Conservation (phyloP, 2,329 filamentous ascomycete genomes). For the Lojkania enalia region DNA sequence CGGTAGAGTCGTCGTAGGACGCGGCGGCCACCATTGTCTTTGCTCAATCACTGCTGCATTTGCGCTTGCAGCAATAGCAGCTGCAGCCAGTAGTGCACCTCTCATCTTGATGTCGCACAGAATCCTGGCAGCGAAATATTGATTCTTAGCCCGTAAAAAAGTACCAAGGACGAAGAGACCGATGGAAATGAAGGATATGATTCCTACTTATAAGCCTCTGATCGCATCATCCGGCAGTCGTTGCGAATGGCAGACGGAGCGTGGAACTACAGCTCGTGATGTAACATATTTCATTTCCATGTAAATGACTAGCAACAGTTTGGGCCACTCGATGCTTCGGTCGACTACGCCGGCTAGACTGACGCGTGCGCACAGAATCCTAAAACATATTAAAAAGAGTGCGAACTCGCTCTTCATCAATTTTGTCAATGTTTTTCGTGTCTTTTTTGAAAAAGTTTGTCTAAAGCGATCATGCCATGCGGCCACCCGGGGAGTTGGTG, state of each 20-base stretch:
- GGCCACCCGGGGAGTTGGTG: slow-evolving; percentile 21
- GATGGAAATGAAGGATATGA: slow-evolving; percentile 8
- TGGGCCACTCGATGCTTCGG: slow-evolving; percentile 17
- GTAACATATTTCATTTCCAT: slow-evolving; percentile 34
- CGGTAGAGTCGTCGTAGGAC: slow-evolving; percentile 11
- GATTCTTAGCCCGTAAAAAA: neutral
- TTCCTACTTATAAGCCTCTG: slow-evolving; percentile 29
- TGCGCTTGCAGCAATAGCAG: slow-evolving; percentile 26
- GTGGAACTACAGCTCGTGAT: slow-evolving; percentile 18
- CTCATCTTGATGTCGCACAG: slow-evolving; percentile 26
- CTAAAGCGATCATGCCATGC: slow-evolving; percentile 20
- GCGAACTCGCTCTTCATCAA: slow-evolving; percentile 8
- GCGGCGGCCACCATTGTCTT: slow-evolving; percentile 21
- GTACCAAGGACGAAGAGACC: slow-evolving; percentile 11
- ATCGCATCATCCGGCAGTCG: slow-evolving; percentile 1
- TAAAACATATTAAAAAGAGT: slow-evolving; percentile 11
- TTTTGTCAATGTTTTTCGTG: slow-evolving; percentile 9
- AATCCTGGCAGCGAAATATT: slow-evolving; percentile 2
- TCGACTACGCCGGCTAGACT: slow-evolving; percentile 20
- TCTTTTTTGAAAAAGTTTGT: slow-evolving; percentile 16
- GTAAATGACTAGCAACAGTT: slow-evolving; percentile 31
- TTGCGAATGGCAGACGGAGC: slow-evolving; percentile 8
- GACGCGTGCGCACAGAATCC: slow-evolving; percentile 12
- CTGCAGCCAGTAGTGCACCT: slow-evolving; percentile 22
- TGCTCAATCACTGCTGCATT: slow-evolving; percentile 13